phyloP scores from a whole-genome alignment of 225 moss, liverwort and hornwort genomes.

The Lunularia cruciata region DNA sequence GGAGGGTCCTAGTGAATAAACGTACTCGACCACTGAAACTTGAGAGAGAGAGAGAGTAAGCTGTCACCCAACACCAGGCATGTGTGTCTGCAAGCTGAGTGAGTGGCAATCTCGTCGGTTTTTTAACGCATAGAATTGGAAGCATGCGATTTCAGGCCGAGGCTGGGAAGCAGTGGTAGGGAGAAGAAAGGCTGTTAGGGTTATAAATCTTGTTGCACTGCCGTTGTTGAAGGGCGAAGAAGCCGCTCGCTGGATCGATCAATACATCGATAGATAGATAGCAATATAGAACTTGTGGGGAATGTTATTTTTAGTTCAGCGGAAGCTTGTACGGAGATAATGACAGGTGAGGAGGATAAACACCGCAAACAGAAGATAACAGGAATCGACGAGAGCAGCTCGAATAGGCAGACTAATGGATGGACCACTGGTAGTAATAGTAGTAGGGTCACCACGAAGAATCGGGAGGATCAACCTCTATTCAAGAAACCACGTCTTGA shows the following conservation, averaged over 20 bases:
- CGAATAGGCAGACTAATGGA: conserved; percentile 1
- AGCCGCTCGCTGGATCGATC: no score
- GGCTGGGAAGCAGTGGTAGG: neutral
- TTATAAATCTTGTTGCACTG: no score
- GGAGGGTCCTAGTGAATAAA: no score
- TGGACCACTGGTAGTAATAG: neutral
- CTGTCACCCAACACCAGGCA: no score
- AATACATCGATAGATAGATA: neutral
- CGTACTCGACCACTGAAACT: no score
- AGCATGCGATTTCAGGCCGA: neutral
- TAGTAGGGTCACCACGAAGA: neutral
- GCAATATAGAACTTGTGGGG: neutral
- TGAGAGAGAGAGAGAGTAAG: no score
- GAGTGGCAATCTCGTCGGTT: no score
- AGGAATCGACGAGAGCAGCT: conserved; percentile 6
- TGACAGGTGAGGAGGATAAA: conserved; percentile 25
- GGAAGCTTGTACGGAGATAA: neutral
- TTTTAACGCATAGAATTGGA: no score
- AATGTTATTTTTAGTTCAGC: no score
- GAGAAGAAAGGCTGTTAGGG: neutral
- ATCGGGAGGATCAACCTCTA: conserved; percentile 1
- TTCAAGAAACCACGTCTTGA: conserved; percentile 35
- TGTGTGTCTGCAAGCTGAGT: no score
- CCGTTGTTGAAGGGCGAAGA: no score
- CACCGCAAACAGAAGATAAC: conserved; percentile 1